These are phyloP conservation scores for Xerocomellus amylosporus DNA, from an alignment of 768 basidiomycete species.

Conservation along the genomic window DNA sequence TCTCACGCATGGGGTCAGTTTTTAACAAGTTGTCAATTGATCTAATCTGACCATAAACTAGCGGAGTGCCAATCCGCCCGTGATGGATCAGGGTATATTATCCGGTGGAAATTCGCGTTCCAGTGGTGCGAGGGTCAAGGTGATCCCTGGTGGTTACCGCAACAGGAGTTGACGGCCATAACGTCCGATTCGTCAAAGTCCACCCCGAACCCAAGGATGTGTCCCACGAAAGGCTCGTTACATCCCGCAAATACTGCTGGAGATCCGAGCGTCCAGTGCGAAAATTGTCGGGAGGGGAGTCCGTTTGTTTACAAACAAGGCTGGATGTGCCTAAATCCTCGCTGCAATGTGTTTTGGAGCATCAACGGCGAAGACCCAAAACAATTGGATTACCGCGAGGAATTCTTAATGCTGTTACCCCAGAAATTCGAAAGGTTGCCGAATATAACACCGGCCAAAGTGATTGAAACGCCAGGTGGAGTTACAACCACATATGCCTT, in stretches of 20 bases:
- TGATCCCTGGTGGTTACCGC: conserved; percentile 47
- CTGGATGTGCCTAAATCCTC: conserved; percentile 65
- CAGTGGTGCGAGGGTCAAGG: conserved; percentile 79
- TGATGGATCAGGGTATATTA: conserved; percentile 50
- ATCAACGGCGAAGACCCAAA: conserved; percentile 29
- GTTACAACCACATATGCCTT: conserved; percentile 54
- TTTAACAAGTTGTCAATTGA: neutral
- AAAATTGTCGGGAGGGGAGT: conserved; percentile 42
- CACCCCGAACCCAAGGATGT: neutral
- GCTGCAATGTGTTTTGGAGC: conserved; percentile 58
- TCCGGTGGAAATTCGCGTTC: conserved; percentile 80
- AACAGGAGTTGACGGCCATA: neutral
- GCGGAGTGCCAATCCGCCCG: conserved; percentile 61
- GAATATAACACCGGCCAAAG: conserved; percentile 40
- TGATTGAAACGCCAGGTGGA: conserved; percentile 26
- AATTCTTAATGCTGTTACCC: conserved; percentile 44
- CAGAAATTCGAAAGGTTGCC: conserved; percentile 32
- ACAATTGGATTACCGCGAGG: conserved; percentile 45
- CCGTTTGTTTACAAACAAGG: conserved; percentile 52
- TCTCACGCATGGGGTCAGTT: conserved; percentile 50
- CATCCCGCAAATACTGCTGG: neutral
- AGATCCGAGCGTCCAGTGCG: conserved; percentile 34
- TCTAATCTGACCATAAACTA: conserved; percentile 18
- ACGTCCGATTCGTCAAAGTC: neutral
- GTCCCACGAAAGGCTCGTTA: neutral